phyloP scores from a whole-genome alignment of 1,284 basidiomycete genomes.

The Stygiomarasmius scandens region DNA sequence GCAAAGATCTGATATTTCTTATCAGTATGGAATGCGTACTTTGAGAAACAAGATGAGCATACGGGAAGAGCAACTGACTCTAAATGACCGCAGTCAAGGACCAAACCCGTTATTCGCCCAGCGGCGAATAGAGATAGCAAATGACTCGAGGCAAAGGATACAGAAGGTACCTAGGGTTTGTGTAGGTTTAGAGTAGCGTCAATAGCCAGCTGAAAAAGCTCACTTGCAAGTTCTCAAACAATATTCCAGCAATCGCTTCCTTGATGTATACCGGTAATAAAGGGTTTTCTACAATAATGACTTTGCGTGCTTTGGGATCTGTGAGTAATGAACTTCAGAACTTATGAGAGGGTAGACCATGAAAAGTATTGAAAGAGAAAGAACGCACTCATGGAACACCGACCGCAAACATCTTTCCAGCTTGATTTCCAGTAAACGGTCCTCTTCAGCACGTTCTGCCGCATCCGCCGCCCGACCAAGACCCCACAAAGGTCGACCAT shows the following conservation, averaged over 20 bases:
- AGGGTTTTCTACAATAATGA: conserved; percentile 91
- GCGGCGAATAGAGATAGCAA: conserved; percentile 83
- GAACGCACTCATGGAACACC: conserved; percentile 83
- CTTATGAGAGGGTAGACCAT: conserved; percentile 21
- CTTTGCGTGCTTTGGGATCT: conserved; percentile 92
- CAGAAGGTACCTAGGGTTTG: conserved; percentile 78
- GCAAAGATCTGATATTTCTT: conserved; percentile 75
- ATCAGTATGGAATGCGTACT: background rate
- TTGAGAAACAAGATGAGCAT: conserved; percentile 30
- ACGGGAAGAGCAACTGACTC: conserved; percentile 90
- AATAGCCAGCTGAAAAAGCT: conserved; percentile 17
- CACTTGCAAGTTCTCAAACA: conserved; percentile 92
- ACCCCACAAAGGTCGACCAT: conserved; percentile 58
- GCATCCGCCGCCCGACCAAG: conserved; percentile 57
- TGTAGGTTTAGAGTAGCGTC: conserved; percentile 12
- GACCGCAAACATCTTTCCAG: conserved; percentile 72
- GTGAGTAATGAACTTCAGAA: conserved; percentile 79
- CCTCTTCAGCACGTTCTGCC: conserved; percentile 69
- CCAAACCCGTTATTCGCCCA: conserved; percentile 89
- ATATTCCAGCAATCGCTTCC: conserved; percentile 80
- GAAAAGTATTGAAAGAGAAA: conserved; percentile 11
- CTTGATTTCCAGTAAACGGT: conserved; percentile 67
- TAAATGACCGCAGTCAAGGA: conserved; percentile 89
- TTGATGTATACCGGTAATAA: conserved; percentile 86
- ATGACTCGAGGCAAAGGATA: conserved; percentile 90